Conservation (phyloP, 148 eudicot genomes). For the Rheum nobile region DNA sequence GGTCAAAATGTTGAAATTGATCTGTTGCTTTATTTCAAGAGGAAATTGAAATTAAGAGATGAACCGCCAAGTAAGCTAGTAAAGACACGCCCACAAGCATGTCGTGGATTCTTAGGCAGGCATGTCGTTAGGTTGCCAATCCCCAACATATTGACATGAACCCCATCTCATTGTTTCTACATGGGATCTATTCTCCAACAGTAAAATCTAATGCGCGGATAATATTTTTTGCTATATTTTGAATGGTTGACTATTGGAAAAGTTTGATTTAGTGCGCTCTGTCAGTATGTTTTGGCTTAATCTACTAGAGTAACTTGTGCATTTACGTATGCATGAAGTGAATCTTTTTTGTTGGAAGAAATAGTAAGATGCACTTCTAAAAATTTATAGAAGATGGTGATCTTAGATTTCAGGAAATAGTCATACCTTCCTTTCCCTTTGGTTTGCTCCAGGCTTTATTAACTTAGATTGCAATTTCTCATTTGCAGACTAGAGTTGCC, state of each 20-base stretch:
- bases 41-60: background rate
- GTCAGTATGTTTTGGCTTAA: background rate
- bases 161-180: background rate
- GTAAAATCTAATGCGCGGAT: background rate
- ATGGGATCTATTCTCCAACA: background rate
- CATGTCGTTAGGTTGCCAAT: background rate
- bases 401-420: background rate
- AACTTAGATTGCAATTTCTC: background rate
- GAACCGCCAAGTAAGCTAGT: background rate
- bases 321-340: background rate
- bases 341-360: background rate
- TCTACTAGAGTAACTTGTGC: background rate
- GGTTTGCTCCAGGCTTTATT: background rate
- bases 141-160: background rate
- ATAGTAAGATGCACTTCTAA: background rate
- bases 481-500: slow-evolving; percentile 83
- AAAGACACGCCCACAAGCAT: background rate
- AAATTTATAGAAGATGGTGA: background rate
- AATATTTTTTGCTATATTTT: background rate
- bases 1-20: background rate
- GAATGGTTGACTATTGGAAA: background rate
- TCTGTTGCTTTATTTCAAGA: background rate
- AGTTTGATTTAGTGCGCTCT: background rate
- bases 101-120: background rate
- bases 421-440: background rate